Base-by-base conservation (phyloP, 352 stramenopile species). In the Poterioochromonas sp. region DNA sequence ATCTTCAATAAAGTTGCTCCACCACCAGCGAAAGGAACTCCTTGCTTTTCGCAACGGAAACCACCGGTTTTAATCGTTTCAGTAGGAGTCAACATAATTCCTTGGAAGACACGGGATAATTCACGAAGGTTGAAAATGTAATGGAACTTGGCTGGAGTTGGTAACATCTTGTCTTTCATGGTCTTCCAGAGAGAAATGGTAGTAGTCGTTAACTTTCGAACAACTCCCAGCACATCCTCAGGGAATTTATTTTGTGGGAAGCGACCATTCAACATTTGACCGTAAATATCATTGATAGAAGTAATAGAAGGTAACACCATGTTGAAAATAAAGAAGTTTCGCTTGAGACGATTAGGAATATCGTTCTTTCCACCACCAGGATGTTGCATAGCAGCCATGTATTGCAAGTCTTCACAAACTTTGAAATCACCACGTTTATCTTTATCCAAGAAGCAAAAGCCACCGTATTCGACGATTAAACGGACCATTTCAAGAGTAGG, bases 91-190 rank as follows among this genome's bases (percentile, higher is more conserved):
- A 98, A 85, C 44, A 99, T 76, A 53, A 99, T 93, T 5, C 95
- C 95, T 74, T 97, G 94, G 79, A 99, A 99, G 0, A 99, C 94
- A 65, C 94, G 90, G 80, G 90, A 96, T 44, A 98, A 88, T 69
- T 99, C 94, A 65, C 95, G 92, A 93, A 99, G 98, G 81, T 98
- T 99, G 86, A 99, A 99, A 64, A 98, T 95, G 85, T 99, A 98
- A 84, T 98, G 94, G 86, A 98, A 98, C 79, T 98, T 98, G 40
- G 93, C 92, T 15, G 95, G 94, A 18, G 94, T 98, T 0, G 94
- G 94, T 32, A 99, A 81, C 80, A 99, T 92, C 80, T 97, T 97
- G 18, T 90, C 88, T 84, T 99, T 98, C 87, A 98, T 97, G 47
- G 88, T 93, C 79, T 92, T 94, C 94, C 94, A 98, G 73, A 99